phyloP scores from a whole-genome alignment of 2,329 filamentous ascomycete genomes.

The Fusarium algeriense region DNA sequence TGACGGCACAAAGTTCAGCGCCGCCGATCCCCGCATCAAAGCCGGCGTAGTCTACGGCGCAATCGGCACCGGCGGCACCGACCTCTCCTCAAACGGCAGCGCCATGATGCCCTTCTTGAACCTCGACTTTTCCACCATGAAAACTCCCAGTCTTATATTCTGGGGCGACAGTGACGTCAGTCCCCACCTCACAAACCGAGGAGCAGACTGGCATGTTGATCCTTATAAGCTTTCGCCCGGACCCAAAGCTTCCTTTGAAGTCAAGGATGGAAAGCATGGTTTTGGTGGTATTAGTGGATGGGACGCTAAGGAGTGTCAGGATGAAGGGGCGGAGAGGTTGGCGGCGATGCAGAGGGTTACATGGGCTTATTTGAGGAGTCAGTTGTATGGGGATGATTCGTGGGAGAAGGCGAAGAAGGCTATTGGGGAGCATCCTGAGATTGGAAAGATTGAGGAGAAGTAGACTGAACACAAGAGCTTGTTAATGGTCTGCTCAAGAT shows the following conservation, averaged over 20 bases:
- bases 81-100: constrained; percentile 23
- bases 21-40: constrained; percentile 41
- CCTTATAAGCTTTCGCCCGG: constrained; percentile 34
- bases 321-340: constrained; percentile 44
- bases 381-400: constrained; percentile 34
- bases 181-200: constrained; percentile 39
- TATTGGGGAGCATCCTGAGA: constrained; percentile 18
- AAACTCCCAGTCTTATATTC: constrained; percentile 36
- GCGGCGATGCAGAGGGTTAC: constrained; percentile 41
- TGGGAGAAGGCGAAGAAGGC: constrained; percentile 39
- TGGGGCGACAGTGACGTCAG: constrained; percentile 43
- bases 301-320: constrained; percentile 44
- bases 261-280: constrained; percentile 43
- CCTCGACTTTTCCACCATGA: constrained; percentile 40
- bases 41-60: constrained; percentile 45
- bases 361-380: constrained; percentile 43
- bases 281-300: constrained; percentile 47
- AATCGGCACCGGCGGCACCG: constrained; percentile 28
- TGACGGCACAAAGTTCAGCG: constrained; percentile 23
- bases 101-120: constrained; percentile 39
- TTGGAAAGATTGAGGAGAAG: constrained; percentile 42
- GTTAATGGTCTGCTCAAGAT: not conserved
- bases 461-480: not conserved
- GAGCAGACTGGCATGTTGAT: constrained; percentile 44
- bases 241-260: constrained; percentile 36